Evolutionary conservation across 2,329 filamentous ascomycete species (phyloP).

Genomic region (Botrytis pseudocinerea): DNA sequence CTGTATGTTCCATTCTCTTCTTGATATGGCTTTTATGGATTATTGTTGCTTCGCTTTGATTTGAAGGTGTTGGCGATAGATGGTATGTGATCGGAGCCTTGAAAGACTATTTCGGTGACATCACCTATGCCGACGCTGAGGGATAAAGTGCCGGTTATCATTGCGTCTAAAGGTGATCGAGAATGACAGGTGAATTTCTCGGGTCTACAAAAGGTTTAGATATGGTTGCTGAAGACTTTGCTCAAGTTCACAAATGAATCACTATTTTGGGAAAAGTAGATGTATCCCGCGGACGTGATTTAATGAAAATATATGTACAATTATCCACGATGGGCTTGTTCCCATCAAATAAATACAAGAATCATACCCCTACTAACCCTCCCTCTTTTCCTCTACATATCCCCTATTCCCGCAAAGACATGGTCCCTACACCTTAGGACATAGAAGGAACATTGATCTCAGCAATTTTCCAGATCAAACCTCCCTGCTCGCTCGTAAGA

Average conservation of each 20-base stretch:
- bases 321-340: not conserved
- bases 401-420: not conserved
- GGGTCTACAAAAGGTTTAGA: not conserved
- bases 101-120: not conserved
- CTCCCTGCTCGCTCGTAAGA: slow-evolving; percentile 41
- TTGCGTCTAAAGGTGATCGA: no score
- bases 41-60: not conserved
- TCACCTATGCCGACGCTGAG: not conserved
- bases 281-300: not conserved
- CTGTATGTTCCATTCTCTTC: slow-evolving; percentile 38
- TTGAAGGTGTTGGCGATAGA: not conserved
- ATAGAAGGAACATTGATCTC: slow-evolving; percentile 43
- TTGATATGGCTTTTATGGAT: slow-evolving; percentile 31
- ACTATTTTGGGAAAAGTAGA: not conserved
- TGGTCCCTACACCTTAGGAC: slow-evolving; percentile 19
- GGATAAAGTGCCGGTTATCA: no score
- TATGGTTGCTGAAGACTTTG: not conserved
- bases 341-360: not conserved
- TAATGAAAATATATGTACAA: not conserved
- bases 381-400: not conserved
- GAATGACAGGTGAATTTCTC: not conserved
- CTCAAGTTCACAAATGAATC: not conserved
- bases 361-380: not conserved
- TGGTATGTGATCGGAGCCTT: not conserved
- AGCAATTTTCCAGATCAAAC: slow-evolving; percentile 44